Evolutionary conservation across 805 yeast genomes (phyloP).

Genomic region (Brettanomyces sp.): DNA sequence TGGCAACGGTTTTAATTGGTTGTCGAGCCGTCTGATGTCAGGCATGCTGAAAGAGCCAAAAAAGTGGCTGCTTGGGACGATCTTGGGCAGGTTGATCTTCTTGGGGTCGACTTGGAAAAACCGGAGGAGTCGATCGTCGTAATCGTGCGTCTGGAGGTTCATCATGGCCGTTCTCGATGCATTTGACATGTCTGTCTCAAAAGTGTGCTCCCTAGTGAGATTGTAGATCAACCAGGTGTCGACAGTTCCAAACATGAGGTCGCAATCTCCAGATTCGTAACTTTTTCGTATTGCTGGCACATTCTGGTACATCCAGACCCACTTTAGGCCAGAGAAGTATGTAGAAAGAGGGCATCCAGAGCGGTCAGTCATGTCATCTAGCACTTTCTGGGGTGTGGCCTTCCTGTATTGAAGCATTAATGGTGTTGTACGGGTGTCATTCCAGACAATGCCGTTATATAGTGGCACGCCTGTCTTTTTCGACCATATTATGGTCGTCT

Average conservation of each 20-base stretch:
- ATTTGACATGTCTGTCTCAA: slow-evolving; percentile 81
- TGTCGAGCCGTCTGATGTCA: slow-evolving; percentile 24
- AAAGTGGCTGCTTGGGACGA: slow-evolving; percentile 67
- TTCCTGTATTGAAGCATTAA: slow-evolving; percentile 56
- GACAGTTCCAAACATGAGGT: slow-evolving; percentile 84
- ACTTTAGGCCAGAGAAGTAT: slow-evolving; percentile 83
- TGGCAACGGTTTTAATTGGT: slow-evolving; percentile 1
- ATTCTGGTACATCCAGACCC: slow-evolving; percentile 83
- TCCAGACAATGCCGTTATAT: slow-evolving; percentile 90
- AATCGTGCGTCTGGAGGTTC: slow-evolving; percentile 67
- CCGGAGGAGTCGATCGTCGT: slow-evolving; percentile 64
- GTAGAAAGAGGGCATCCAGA: slow-evolving; percentile 88
- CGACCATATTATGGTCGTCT: slow-evolving; percentile 86
- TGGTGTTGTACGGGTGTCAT: slow-evolving; percentile 78
- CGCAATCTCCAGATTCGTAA: slow-evolving; percentile 62
- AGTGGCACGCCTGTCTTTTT: slow-evolving; percentile 73
- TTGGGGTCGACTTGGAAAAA: slow-evolving; percentile 74
- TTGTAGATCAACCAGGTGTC: slow-evolving; percentile 91
- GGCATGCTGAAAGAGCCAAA: slow-evolving; percentile 69
- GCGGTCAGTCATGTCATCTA: slow-evolving; percentile 48
- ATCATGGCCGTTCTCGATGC: slow-evolving; percentile 88
- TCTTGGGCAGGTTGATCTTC: slow-evolving; percentile 61
- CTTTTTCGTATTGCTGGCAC: slow-evolving; percentile 54
- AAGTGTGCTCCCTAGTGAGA: slow-evolving; percentile 59
- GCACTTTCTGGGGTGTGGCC: slow-evolving; percentile 42